These are phyloP conservation scores for Adiantum capillusveneris DNA, from an alignment of 75 land plant species.

Conservation along the genomic window DNA sequence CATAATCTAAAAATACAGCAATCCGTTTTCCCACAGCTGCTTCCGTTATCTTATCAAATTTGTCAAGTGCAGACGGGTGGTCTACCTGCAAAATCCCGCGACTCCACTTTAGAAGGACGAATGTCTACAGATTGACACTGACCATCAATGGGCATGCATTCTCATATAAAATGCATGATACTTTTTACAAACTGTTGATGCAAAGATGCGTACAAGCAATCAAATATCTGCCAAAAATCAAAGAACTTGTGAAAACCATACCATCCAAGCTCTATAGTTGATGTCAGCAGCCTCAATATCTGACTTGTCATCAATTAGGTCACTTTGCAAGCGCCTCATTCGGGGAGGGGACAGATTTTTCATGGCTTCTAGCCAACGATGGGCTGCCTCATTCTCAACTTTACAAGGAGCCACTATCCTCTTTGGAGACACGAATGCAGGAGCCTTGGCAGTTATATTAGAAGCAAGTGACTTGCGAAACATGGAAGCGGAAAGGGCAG, in stretches of 20 bases:
- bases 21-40: conserved; percentile 31
- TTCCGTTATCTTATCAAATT: conserved; percentile 30
- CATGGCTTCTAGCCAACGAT: conserved; percentile 35
- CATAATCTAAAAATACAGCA: conserved; percentile 54
- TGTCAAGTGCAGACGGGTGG: conserved; percentile 49
- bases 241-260: neutral
- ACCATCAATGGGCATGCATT: too few relatives aligned
- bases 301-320: neutral
- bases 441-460: too few relatives aligned
- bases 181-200: too few relatives aligned
- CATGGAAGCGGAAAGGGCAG: too few relatives aligned
- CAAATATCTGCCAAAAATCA: too few relatives aligned
- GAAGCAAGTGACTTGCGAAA: too few relatives aligned
- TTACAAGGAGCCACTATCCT: neutral
- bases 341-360: conserved; percentile 30
- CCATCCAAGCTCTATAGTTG: conserved; percentile 12
- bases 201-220: too few relatives aligned
- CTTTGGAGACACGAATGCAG: neutral
- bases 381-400: neutral
- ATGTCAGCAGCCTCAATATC: neutral
- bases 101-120: too few relatives aligned
- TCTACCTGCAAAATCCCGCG: conserved; percentile 25
- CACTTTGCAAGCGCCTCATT: neutral
- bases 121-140: too few relatives aligned
- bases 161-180: too few relatives aligned